Base-by-base conservation (phyloP, 208 protist species). In the Acanthamoeba rhysodes region DNA sequence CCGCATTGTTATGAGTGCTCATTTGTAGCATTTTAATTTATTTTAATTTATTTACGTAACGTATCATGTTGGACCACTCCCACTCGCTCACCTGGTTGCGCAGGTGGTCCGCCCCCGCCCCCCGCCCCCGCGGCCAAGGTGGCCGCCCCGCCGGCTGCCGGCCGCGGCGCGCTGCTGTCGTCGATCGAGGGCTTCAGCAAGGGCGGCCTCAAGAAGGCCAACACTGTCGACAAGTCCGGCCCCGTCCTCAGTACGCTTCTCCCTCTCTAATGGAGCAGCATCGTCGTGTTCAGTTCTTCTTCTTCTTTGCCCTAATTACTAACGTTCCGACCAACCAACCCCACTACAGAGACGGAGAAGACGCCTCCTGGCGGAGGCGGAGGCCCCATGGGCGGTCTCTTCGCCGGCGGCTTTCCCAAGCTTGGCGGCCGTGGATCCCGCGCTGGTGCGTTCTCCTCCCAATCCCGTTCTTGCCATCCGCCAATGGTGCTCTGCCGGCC, bases 131-230 rank as follows among this genome's bases (percentile, higher is more conserved):
- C 84, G 20, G 84, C 27, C 37, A 32, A 32, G 32, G 2, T 70
- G 32, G 53, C 9, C 20, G 53, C 18, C 27, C 2, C n/a, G 27
- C 84, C 84, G 6, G 53, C 50, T 1, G 50, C 8, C 9, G 84
- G 53, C 7, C 84, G 84, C 45, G 41, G 50, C 37, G 84, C 84
- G 27, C 84, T 90, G 16, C 29, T 90, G 84, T 55, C 50, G 20
- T 90, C 87, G 24, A 93, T 93, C 41, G 41, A 72, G 37, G 87
- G 87, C 50, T 93, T 93, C 87, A 0, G 59, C 87, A 93, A 93
- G 48, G 87, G 59, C 87, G 62, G 62, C 32, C 87, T 93, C 32
- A 93, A 93, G 62, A 93, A 93, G 37, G 87, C 87, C 27, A 45
- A 37, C 55, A 93, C 87, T 16, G 87, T 93, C 53, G 87, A 93